Conservation (phyloP, 345 rosid genomes). For the Lepidium africanum region DNA sequence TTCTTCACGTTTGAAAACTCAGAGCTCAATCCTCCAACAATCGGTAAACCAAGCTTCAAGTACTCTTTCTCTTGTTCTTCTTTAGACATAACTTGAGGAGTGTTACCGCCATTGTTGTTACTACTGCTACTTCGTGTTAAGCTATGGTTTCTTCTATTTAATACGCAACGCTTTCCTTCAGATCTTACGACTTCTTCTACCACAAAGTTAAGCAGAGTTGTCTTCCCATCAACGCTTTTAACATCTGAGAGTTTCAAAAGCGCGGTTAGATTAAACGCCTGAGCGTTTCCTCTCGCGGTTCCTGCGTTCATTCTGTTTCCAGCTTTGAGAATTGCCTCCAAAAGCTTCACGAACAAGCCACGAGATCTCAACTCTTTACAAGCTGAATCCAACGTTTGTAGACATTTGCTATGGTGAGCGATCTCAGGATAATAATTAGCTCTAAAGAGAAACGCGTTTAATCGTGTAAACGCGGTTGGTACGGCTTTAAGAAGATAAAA, state of each 20-base stretch:
- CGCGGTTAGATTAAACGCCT: constrained; percentile 67
- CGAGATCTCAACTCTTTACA: constrained; percentile 66
- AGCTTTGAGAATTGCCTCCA: constrained; percentile 89
- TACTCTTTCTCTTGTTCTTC: constrained; percentile 63
- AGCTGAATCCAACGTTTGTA: constrained; percentile 49
- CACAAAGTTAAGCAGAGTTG: constrained; percentile 77
- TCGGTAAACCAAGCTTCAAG: constrained; percentile 57
- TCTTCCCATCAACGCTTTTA: constrained; percentile 71
- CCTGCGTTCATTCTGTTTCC: constrained; percentile 96
- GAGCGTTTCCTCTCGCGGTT: constrained; percentile 82
- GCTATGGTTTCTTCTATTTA: constrained; percentile 41
- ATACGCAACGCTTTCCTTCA: constrained; percentile 68
- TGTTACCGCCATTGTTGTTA: constrained; percentile 7
- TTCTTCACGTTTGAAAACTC: constrained; percentile 73
- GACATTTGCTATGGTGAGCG: constrained; percentile 32
- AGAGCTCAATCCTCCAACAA: constrained; percentile 65
- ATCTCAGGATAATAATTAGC: constrained; percentile 56
- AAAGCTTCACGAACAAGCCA: constrained; percentile 72
- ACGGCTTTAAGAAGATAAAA: constrained; percentile 57
- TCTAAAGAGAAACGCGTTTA: constrained; percentile 61
- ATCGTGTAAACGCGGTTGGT: constrained; percentile 61
- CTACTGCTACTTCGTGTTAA: constrained; percentile 31
- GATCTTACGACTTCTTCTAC: constrained; percentile 73
- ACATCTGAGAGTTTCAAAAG: constrained; percentile 80
- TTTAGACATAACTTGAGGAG: constrained; percentile 16